These are phyloP conservation scores for Penicillium rolfsii DNA, from an alignment of 2,329 filamentous ascomycete genomes.

Conservation along the genomic window DNA sequence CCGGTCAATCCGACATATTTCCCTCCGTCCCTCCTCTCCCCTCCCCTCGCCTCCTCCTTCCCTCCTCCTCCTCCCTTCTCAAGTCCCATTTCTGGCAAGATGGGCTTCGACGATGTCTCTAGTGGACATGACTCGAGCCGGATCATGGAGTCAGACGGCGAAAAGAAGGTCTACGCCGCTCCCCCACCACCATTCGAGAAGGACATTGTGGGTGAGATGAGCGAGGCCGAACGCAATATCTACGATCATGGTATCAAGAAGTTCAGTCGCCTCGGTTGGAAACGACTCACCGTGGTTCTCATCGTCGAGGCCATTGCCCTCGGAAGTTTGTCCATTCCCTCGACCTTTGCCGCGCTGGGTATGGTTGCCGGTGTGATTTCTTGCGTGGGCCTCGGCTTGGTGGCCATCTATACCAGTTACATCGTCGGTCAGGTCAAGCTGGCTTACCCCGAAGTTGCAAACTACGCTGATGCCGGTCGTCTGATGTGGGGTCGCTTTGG, in stretches of 20 bases:
- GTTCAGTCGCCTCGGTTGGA: slow-evolving; percentile 50
- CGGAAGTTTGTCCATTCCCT: slow-evolving; percentile 50
- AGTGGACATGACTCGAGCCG: slow-evolving; percentile 21
- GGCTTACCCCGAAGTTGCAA: slow-evolving; percentile 41
- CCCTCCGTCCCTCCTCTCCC: neutral
- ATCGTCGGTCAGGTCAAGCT: slow-evolving; percentile 44
- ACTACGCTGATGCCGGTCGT: slow-evolving; percentile 49
- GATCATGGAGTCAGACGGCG: slow-evolving; percentile 18
- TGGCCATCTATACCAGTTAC: slow-evolving; percentile 48
- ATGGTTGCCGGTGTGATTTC: slow-evolving; percentile 51
- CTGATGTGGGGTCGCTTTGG: slow-evolving; percentile 48
- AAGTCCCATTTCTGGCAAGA: slow-evolving; percentile 14
- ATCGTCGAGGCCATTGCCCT: slow-evolving; percentile 56
- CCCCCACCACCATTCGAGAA: slow-evolving; percentile 25
- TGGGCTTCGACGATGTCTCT: slow-evolving; percentile 27
- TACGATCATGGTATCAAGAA: slow-evolving; percentile 21
- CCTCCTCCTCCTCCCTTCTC: neutral
- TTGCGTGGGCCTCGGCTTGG: slow-evolving; percentile 41
- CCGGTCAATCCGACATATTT: neutral
- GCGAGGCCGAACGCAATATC: slow-evolving; percentile 18
- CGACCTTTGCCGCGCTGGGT: slow-evolving; percentile 49
- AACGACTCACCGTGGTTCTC: slow-evolving; percentile 52
- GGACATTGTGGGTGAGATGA: slow-evolving; percentile 24
- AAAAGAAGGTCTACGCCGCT: slow-evolving; percentile 20
- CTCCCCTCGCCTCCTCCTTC: neutral